Evolutionary conservation across 2,329 filamentous ascomycete genomes (phyloP).

Genomic region (Talaromyces marneffei): DNA sequence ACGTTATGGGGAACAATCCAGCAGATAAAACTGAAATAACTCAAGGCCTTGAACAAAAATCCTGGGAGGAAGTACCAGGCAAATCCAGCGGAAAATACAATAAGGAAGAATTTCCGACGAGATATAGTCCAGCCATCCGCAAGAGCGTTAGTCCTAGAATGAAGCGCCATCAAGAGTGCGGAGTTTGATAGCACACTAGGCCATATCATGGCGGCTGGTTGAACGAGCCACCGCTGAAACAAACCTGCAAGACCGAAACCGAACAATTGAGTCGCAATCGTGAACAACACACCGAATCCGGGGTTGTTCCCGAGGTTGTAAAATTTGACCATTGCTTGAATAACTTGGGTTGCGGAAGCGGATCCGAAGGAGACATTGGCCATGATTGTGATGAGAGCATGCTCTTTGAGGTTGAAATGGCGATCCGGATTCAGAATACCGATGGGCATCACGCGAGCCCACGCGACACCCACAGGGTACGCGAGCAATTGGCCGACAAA

Average conservation of each 20-base stretch:
- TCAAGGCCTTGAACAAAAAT: conserved; percentile 63
- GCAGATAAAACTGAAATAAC: conserved; percentile 64
- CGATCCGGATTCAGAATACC: conserved; percentile 40
- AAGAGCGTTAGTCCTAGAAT: conserved; percentile 28
- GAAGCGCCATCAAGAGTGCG: conserved; percentile 40
- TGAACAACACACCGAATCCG: conserved; percentile 55
- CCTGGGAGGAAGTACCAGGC: conserved; percentile 48
- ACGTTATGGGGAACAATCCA: conserved; percentile 65
- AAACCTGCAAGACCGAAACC: conserved; percentile 60
- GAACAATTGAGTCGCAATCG: conserved; percentile 57
- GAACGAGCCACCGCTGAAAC: conserved; percentile 52
- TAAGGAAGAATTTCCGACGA: conserved; percentile 33
- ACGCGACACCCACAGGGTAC: conserved; percentile 40
- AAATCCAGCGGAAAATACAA: conserved; percentile 28
- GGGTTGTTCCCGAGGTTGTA: conserved; percentile 55
- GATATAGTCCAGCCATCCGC: conserved; percentile 41
- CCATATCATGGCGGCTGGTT: conserved; percentile 61
- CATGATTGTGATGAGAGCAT: conserved; percentile 42
- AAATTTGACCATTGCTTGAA: conserved; percentile 41
- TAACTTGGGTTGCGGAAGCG: conserved; percentile 33
- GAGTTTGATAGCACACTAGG: conserved; percentile 51
- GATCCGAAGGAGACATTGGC: conserved; percentile 46
- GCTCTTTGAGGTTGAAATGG: conserved; percentile 37
- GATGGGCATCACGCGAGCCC: conserved; percentile 35
- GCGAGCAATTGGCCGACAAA: conserved; percentile 41